Percentiles rank a stretch among this genome's conserved stretches.
phyloP scores from a whole-genome alignment of 768 basidiomycete species.

The Rickenella mellea region DNA sequence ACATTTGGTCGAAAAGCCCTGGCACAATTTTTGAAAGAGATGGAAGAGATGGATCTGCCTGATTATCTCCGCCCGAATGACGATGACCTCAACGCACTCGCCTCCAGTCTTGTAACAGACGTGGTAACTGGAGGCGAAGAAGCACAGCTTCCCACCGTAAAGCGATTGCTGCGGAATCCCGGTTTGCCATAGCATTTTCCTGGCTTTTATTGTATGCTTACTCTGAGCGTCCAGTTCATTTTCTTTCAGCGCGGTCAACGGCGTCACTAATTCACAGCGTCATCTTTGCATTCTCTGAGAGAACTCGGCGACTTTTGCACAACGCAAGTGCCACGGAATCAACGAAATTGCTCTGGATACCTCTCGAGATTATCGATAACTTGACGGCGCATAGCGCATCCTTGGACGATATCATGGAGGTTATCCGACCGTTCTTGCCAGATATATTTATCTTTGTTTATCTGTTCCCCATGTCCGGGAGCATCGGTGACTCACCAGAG shows the following conservation, averaged over 20 bases:
- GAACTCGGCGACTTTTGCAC: not conserved
- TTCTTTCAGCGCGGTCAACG: not conserved
- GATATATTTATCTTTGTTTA: conserved; percentile 39
- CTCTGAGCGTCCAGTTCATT: too few species aligned
- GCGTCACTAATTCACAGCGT: not conserved
- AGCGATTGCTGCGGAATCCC: not conserved
- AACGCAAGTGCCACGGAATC: not conserved
- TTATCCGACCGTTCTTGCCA: conserved; percentile 18
- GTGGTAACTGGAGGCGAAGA: not conserved
- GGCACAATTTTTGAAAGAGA: not conserved
- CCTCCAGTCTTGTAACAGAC: not conserved
- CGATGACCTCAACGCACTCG: not conserved
- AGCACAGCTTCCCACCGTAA: not conserved
- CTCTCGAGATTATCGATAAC: conserved; percentile 24
- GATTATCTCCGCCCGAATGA: not conserved
- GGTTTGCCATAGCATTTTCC: too few species aligned
- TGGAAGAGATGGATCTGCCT: not conserved
- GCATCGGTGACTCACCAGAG: conserved; percentile 8
- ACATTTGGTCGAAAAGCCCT: not conserved
- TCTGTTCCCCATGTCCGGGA: conserved; percentile 30
- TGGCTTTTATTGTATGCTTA: too few species aligned
- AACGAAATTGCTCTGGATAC: conserved; percentile 13
- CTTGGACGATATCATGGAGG: conserved; percentile 1
- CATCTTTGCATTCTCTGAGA: not conserved
- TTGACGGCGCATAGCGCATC: conserved; percentile 13